Evolutionary conservation across 2,329 filamentous ascomycete genomes (phyloP), one percentile per base, ranked within the genome.

Genomic region (Magnaporthiopsis incrustans): DNA sequence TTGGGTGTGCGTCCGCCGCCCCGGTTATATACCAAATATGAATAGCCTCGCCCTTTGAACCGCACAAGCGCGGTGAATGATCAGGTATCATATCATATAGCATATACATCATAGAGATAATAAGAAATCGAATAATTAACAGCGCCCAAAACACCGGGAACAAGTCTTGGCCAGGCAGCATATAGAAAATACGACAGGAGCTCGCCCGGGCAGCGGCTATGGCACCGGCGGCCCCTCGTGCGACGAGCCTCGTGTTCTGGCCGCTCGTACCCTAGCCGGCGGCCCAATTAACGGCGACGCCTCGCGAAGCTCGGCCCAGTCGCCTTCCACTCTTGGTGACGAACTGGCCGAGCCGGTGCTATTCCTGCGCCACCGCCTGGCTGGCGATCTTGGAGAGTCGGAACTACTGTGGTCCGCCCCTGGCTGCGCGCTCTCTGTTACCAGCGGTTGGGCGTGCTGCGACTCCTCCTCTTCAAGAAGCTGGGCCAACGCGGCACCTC

Each of bases 401-500:
- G 44, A n/a, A 11, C 44, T 7, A 22, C n/a, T 25, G 6, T 53
- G 44, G 44, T 53, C 44, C 44, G n/a, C n/a, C 1, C 44, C 44
- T 25, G 44, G 44, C 22, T 53, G 44, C 18, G 44, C 8, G 44
- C 44, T 53, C 22, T 53, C 22, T 8, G 44, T 8, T 25, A 53
- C 44, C 7, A 53, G 44, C 44, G 44, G 44, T 53, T 53, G 44
- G 6, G 26, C 14, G 62, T 65, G 64, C 18, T 57, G 33, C 57
- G 62, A 66, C 63, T 75, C 78, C 64, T 85, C 82, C 66, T 87
- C 84, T 65, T 85, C 82, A 2, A 85, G 73, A 10, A 87, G 77
- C 63, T 82, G 79, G n/a, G 81, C 80, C 4, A 87, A 71, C 60
- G 83, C 82, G 0, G 81, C 79, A 6, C 85, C 84, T 65, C 79